phyloP scores from a whole-genome alignment of 2,329 filamentous ascomycete genomes.

The Metarhizium rileyi region DNA sequence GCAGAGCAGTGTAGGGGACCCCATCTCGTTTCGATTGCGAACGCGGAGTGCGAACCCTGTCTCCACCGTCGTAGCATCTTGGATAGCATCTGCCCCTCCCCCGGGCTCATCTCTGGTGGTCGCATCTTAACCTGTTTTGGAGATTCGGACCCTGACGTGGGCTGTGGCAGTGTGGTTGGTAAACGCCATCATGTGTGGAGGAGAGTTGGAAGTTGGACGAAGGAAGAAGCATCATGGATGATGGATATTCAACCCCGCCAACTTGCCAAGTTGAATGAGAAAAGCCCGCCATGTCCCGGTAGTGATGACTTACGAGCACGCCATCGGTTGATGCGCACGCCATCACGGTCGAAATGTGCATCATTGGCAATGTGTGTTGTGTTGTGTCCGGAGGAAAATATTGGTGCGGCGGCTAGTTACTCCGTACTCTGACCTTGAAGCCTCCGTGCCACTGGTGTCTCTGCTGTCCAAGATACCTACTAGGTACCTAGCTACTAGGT shows the following conservation, averaged over 20 bases:
- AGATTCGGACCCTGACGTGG: not conserved
- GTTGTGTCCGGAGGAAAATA: no score
- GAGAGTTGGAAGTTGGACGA: no score
- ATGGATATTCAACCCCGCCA: no score
- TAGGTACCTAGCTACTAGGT: no score
- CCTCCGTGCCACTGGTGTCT: not conserved
- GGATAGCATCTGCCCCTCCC: not conserved
- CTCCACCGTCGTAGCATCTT: no score
- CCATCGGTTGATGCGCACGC: constrained; percentile 3
- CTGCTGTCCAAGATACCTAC: not conserved
- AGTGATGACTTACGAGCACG: constrained; percentile 7
- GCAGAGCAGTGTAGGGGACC: no score
- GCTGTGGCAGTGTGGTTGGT: not conserved
- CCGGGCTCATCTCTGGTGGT: not conserved
- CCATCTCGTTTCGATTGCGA: no score
- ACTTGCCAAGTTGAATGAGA: no score
- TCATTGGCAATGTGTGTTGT: not conserved
- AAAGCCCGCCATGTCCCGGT: no score
- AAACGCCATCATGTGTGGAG: not conserved
- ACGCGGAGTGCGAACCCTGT: no score
- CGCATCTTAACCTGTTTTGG: not conserved
- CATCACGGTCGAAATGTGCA: not conserved
- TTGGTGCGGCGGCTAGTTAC: no score
- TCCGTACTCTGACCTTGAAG: not conserved
- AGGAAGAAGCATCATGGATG: no score